Conservation (phyloP, 192 early-diverging fungal genomes). For the Rhizoclosmatium globosum region DNA sequence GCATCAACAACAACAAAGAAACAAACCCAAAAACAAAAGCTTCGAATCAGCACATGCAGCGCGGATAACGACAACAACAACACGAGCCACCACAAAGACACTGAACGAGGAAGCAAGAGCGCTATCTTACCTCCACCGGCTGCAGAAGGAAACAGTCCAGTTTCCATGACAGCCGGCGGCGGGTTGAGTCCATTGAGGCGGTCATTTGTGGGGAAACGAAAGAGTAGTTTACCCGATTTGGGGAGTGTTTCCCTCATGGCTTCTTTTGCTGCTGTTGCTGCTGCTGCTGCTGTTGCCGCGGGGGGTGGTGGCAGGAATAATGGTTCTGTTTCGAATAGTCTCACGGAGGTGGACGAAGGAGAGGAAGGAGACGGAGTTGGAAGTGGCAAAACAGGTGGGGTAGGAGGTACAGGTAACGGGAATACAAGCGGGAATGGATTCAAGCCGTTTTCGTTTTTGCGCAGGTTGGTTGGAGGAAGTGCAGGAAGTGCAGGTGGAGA, state of each 20-base stretch:
- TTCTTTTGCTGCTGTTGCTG: not conserved
- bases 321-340: not conserved
- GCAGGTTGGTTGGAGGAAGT: not conserved
- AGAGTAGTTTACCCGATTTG: not conserved
- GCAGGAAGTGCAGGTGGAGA: not conserved
- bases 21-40: not conserved
- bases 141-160: too few species aligned
- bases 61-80: not conserved
- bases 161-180: too few species aligned
- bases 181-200: not conserved
- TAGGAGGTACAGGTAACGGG: not conserved
- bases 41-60: not conserved
- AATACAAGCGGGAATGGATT: not conserved
- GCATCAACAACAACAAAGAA: not conserved
- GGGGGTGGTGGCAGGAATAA: not conserved
- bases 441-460: slow-evolving; percentile 9
- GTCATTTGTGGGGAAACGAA: not conserved
- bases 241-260: too few species aligned
- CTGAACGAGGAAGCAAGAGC: too few species aligned
- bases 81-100: too few species aligned
- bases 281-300: not conserved
- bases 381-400: not conserved
- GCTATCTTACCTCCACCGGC: too few species aligned
- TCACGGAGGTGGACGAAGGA: not conserved
- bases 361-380: not conserved